Evolutionary conservation across 1,139 yeast genomes (phyloP), one percentile per base, ranked within the genome.

Genomic region (Pichia sp.): DNA sequence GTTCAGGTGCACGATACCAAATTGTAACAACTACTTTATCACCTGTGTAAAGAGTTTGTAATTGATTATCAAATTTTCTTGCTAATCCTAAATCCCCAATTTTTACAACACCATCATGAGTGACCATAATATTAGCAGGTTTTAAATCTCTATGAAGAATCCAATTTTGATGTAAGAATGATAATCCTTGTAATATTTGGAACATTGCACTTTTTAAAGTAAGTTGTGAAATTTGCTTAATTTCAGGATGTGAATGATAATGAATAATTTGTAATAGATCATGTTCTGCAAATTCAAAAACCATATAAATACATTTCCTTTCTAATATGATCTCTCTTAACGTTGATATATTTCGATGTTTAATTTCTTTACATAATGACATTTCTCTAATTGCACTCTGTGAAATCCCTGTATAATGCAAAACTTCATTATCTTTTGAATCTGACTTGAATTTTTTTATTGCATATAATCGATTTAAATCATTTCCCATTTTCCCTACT

Each of bases 11-110:
- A 50, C 98, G 72, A 61, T 91, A 91, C 98, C 98, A 91, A 46
- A 91, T 91, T 0, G 98, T 91, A 9, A 91, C 98, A 41, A 91
- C 98, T 16, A 93, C 96, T 63, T 91, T 91, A 62, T 91, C 98
- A 25, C 97, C 97, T 10, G 93, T 76, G 56, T 85, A 91, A 22
- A 93, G 68, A 33, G 95, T 80, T 57, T 91, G 97, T 31, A 91
- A 62, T 11, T 95, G 95, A 53, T 87, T 86, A 50, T 83, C 82
- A 63, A 89, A 91, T 52, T 86, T 78, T 46, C 98, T 71, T 0
- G 98, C 98, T 32, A 91, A 69, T 1, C 99, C 99, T 53, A 91
- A 71, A 64, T 91, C 98, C 24, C 97, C 99, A 50, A 93, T 88
- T 59, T 91, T 93, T 16, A 91, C 95, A 19, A 80, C 78, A 0